phyloP scores from a whole-genome alignment of 345 rosid species.

The Rhizophora apiculata region DNA sequence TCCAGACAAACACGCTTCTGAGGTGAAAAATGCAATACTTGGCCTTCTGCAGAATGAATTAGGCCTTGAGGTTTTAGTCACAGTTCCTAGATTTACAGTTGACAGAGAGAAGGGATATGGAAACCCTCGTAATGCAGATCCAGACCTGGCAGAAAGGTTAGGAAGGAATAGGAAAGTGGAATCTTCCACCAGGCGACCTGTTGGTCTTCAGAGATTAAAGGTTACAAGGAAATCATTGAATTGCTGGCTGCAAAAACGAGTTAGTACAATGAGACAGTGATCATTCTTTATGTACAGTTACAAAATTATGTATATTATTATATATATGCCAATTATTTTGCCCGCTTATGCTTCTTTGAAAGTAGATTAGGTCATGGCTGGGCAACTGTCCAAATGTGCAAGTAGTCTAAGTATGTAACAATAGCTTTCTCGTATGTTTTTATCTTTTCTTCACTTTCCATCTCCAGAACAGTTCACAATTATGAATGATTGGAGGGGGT shows the following conservation, averaged over 20 bases:
- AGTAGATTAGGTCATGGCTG: neutral
- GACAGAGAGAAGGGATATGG: slow-evolving; percentile 2
- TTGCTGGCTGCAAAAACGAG: slow-evolving; percentile 57
- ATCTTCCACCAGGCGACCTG: slow-evolving; percentile 66
- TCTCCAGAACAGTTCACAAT: no score
- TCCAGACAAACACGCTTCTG: slow-evolving; percentile 27
- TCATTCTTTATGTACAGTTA: slow-evolving; percentile 19
- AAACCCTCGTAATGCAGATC: slow-evolving; percentile 14
- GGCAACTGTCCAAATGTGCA: neutral
- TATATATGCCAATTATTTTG: neutral
- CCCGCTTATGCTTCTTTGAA: neutral
- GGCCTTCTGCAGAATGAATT: slow-evolving; percentile 60
- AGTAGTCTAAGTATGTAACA: neutral
- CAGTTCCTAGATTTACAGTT: slow-evolving; percentile 26
- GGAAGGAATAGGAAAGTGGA: slow-evolving; percentile 24
- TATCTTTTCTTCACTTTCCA: no score
- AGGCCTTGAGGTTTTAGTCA: slow-evolving; percentile 58
- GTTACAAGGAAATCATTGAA: slow-evolving; percentile 62
- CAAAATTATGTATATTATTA: slow-evolving; percentile 18
- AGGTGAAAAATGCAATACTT: slow-evolving; percentile 50
- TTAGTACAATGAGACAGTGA: slow-evolving; percentile 26
- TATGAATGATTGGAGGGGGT: no score
- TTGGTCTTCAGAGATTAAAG: slow-evolving; percentile 52
- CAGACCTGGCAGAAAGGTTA: slow-evolving; percentile 19
- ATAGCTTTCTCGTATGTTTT: no score